phyloP scores from a whole-genome alignment of 75 land plant species.

The Larix kaempferi region DNA sequence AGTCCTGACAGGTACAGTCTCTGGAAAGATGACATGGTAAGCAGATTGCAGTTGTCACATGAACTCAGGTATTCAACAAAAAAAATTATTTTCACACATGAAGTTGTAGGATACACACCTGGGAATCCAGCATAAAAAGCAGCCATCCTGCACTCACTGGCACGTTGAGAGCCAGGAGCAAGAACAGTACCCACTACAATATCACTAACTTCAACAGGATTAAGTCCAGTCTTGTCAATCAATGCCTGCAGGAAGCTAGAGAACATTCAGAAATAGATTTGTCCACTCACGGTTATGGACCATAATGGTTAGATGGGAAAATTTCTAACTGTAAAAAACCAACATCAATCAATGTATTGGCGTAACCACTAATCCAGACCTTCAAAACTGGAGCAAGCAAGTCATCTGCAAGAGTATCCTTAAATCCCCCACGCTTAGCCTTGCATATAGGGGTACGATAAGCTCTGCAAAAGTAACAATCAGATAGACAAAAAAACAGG shows the following conservation, averaged over 20 bases:
- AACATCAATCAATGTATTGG: not conserved
- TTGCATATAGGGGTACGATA: conserved; percentile 83
- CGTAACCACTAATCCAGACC: conserved; percentile 27
- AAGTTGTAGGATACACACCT: conserved; percentile 31
- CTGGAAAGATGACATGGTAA: conserved; percentile 19
- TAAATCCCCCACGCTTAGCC: conserved; percentile 90
- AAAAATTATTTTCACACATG: not conserved
- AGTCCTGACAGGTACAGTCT: conserved; percentile 78
- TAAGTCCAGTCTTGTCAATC: conserved; percentile 71
- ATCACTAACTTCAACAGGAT: conserved; percentile 88
- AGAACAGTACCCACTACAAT: conserved; percentile 92
- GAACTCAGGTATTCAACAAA: not conserved
- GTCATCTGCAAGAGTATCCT: conserved; percentile 89
- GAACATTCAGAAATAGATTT: not conserved
- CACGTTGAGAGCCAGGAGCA: conserved; percentile 93
- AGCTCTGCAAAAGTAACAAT: conserved; percentile 33
- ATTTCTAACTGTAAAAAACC: too few relatives aligned
- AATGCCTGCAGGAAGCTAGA: conserved; percentile 49
- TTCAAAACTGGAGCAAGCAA: conserved; percentile 77
- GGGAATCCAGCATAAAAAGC: conserved; percentile 97
- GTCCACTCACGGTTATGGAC: not conserved
- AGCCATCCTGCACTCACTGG: conserved; percentile 93
- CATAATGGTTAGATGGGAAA: not conserved
- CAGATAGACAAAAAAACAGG: not conserved
- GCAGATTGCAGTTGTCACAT: not conserved